Percentiles rank a stretch among this genome's conserved stretches.
These are phyloP conservation scores for Hyaloperonospora arabidopsidis DNA, from an alignment of 352 stramenopile species.

Conservation along the genomic window DNA sequence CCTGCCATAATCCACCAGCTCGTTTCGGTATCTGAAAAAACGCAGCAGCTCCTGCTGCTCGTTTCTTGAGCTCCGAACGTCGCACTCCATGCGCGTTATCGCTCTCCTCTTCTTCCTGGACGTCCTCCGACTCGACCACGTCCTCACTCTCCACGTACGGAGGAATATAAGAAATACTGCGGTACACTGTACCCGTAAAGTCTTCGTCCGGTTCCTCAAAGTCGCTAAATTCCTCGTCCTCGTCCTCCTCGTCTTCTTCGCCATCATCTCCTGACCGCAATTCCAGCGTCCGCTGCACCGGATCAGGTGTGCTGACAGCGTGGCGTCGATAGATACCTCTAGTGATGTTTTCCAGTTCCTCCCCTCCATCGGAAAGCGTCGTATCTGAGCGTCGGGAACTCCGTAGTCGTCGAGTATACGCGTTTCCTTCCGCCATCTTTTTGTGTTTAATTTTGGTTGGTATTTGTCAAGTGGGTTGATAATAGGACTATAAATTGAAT, in stretches of 20 bases:
- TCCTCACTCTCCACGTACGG: conserved; percentile 22
- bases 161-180: conserved; percentile 20
- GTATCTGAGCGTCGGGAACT: conserved; percentile 14
- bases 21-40: conserved; percentile 19
- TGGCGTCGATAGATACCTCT: conserved; percentile 8
- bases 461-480: no score
- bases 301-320: conserved; percentile 37
- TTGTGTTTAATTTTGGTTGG: conserved; percentile 4
- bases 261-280: conserved; percentile 34
- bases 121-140: conserved; percentile 18
- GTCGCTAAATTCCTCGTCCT: conserved; percentile 34
- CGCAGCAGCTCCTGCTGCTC: conserved; percentile 26
- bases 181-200: conserved; percentile 23
- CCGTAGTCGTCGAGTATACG: conserved; percentile 25
- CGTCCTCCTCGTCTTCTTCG: conserved; percentile 35
- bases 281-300: conserved; percentile 54
- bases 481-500: no score
- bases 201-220: conserved; percentile 36
- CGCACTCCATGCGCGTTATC: conserved; percentile 13
- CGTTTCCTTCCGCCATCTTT: conserved; percentile 18
- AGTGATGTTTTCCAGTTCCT: conserved; percentile 10
- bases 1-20: conserved; percentile 8
- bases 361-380: conserved; percentile 19
- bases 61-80: conserved; percentile 27
- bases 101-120: conserved; percentile 24